These are phyloP conservation scores for Dorcoceras hygrometricum DNA, from an alignment of 257 asterid species.

Conservation along the genomic window DNA sequence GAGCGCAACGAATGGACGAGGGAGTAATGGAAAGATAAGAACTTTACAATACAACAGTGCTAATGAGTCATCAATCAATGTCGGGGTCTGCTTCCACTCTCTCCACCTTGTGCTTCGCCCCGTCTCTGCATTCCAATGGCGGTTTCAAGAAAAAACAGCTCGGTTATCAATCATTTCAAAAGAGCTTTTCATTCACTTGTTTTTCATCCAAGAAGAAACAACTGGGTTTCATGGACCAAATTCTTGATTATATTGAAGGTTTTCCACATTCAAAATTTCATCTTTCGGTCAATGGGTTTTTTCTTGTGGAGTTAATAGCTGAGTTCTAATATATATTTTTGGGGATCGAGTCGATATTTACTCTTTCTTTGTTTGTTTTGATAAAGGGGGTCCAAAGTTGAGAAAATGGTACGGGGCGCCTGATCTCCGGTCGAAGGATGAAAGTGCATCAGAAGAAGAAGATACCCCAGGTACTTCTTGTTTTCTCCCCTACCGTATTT, in stretches of 20 bases:
- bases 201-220: constrained; percentile 76
- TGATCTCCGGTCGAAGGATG: constrained; percentile 60
- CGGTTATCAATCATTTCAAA: constrained; percentile 25
- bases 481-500: no score
- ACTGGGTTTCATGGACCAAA: constrained; percentile 82
- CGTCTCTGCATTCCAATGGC: no score
- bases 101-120: constrained; percentile 29
- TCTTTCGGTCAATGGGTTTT: not conserved
- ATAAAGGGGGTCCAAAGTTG: constrained; percentile 91
- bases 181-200: constrained; percentile 47
- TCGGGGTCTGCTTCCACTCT: constrained; percentile 43
- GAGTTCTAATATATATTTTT: not conserved
- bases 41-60: constrained; percentile 4
- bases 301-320: not conserved
- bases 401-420: constrained; percentile 99
- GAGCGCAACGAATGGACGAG: constrained; percentile 27
- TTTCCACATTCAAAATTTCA: constrained; percentile 6
- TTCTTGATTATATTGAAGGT: constrained; percentile 96
- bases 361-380: constrained; percentile 12
- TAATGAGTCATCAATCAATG: constrained; percentile 36
- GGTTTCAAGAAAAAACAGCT: constrained; percentile 20
- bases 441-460: constrained; percentile 43
- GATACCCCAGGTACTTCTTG: constrained; percentile 49
- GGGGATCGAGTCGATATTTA: not conserved
- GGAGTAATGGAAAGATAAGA: constrained; percentile 35